phyloP scores from a whole-genome alignment of 768 basidiomycete species.

The Trametes coccinea region DNA sequence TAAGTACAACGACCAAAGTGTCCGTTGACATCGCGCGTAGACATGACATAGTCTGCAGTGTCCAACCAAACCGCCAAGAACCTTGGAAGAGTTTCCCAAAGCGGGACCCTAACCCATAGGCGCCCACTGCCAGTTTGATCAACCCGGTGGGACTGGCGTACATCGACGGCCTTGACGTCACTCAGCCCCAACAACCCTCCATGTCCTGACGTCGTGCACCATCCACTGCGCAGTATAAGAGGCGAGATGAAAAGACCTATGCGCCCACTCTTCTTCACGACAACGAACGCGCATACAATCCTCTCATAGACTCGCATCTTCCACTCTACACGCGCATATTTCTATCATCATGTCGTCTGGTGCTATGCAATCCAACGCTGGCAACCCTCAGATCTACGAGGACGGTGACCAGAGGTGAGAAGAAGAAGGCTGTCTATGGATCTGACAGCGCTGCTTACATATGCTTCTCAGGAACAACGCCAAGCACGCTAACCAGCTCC shows the following conservation, averaged over 20 bases:
- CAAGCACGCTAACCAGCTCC: neutral
- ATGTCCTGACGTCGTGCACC: slow-evolving; percentile 18
- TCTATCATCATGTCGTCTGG: slow-evolving; percentile 23
- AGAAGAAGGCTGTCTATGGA: no score
- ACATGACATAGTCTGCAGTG: no score
- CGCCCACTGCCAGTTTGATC: neutral
- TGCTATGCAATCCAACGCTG: slow-evolving; percentile 53
- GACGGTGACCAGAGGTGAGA: slow-evolving; percentile 50
- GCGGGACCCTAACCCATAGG: neutral
- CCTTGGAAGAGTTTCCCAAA: neutral
- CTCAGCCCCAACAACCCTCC: slow-evolving; percentile 1
- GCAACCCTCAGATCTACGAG: slow-evolving; percentile 49
- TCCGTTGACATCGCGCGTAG: no score
- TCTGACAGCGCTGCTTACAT: neutral
- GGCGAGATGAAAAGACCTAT: no score
- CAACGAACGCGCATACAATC: neutral
- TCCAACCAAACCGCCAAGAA: no score
- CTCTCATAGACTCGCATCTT: neutral
- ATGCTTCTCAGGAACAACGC: neutral
- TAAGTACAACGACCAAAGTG: no score
- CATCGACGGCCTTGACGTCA: slow-evolving; percentile 11
- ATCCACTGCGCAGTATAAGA: slow-evolving; percentile 2
- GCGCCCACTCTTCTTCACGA: neutral
- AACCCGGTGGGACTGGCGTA: no score
- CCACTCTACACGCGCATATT: neutral